Conservation (phyloP, 225 moss, liverwort and hornwort species). For the Climacium dendroides region DNA sequence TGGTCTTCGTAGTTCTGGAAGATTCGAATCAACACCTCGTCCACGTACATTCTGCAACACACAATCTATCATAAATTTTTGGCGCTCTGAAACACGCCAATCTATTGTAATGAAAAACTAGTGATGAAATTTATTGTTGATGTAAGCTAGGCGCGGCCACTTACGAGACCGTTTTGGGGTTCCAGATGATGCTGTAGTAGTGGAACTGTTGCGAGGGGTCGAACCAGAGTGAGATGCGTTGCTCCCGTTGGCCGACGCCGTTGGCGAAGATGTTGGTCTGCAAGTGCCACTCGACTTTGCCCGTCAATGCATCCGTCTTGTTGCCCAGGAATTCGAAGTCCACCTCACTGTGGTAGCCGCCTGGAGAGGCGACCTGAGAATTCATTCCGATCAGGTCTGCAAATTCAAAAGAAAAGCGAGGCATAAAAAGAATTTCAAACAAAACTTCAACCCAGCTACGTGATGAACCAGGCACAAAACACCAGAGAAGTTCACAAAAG, state of each 20-base stretch:
- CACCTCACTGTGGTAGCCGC: slow-evolving; percentile 4
- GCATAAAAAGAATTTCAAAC: background rate
- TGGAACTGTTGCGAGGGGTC: slow-evolving; percentile 17
- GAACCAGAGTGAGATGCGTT: slow-evolving; percentile 43
- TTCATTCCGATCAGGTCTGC: background rate
- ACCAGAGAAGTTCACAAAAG: background rate
- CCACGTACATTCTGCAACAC: slow-evolving; percentile 18
- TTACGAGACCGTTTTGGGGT: slow-evolving; percentile 16
- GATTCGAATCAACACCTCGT: slow-evolving; percentile 21
- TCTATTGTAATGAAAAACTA: background rate
- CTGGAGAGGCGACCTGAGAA: background rate
- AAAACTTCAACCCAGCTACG: background rate
- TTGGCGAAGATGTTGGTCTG: slow-evolving; percentile 29
- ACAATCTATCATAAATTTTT: background rate
- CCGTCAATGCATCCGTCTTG: background rate
- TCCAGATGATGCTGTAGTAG: slow-evolving; percentile 17
- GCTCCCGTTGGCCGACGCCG: slow-evolving; percentile 27
- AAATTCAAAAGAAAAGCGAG: no score
- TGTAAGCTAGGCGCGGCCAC: background rate
- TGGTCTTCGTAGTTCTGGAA: slow-evolving; percentile 36
- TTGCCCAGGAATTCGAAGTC: slow-evolving; percentile 42
- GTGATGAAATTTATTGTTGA: background rate
- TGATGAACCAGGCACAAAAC: background rate
- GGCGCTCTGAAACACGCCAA: background rate
- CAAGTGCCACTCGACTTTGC: slow-evolving; percentile 1